A percentile compares a stretch with the other conserved stretches of the same genome.
These are phyloP conservation scores for Podaxis mareebaensis DNA, from an alignment of 768 basidiomycete species.

Conservation along the genomic window DNA sequence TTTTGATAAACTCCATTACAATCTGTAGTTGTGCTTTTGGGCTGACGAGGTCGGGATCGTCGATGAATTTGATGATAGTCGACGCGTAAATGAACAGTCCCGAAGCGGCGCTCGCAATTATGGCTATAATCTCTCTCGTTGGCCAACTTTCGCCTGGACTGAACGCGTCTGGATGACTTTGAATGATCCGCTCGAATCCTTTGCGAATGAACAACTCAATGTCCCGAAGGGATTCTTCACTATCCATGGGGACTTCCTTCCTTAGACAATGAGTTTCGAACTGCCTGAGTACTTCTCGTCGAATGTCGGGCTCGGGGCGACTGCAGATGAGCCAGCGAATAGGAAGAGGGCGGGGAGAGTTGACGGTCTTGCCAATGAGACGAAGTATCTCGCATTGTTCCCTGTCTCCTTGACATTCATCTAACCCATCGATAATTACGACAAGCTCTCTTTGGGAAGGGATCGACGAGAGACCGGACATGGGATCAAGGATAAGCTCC, in stretches of 20 bases:
- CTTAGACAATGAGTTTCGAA: neutral
- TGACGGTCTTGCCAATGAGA: neutral
- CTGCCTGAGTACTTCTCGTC: neutral
- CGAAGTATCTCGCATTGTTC: neutral
- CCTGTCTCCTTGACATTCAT: neutral
- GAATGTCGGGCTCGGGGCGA: neutral
- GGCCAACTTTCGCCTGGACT: neutral
- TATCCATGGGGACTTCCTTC: neutral
- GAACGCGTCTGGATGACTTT: neutral
- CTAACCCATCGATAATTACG: slow-evolving; percentile 3
- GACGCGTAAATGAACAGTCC: slow-evolving; percentile 1
- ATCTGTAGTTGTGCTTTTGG: neutral
- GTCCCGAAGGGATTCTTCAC: neutral
- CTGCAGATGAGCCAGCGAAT: slow-evolving; percentile 8
- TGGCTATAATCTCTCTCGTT: neutral
- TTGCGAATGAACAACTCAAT: neutral
- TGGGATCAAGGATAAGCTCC: neutral
- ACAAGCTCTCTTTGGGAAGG: neutral
- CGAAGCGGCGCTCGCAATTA: neutral
- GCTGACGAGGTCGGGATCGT: neutral
- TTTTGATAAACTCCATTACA: neutral
- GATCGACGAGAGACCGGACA: neutral
- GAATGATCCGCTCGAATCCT: neutral
- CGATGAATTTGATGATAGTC: neutral
- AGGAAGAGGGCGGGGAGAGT: neutral